Evolutionary conservation across 2,329 filamentous ascomycete genomes (phyloP).

Genomic region (Diaporthe longicolla): DNA sequence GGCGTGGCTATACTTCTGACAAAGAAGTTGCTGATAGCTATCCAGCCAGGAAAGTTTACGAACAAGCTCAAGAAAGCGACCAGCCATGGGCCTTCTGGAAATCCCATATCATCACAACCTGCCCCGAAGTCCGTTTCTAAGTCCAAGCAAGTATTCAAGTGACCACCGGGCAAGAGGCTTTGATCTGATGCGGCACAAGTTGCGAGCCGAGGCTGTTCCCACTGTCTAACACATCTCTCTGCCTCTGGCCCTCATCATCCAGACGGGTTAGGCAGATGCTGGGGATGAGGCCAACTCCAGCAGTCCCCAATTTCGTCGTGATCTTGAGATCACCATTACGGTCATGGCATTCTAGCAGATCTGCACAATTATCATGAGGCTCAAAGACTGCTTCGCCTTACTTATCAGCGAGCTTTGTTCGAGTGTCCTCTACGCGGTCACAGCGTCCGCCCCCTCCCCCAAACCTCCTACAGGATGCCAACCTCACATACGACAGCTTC

Average conservation of each 20-base stretch:
- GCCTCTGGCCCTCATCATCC: background rate
- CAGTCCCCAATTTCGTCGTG: background rate
- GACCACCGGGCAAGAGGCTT: background rate
- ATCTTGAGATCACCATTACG: background rate
- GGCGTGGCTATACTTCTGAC: no score
- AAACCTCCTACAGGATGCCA: no score
- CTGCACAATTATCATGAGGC: background rate
- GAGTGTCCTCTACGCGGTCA: no score
- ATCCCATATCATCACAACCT: background rate
- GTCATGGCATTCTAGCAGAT: background rate
- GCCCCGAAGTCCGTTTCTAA: no score
- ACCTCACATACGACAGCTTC: no score
- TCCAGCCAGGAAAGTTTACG: no score
- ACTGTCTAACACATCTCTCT: background rate
- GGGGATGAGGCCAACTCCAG: background rate
- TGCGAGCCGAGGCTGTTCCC: background rate
- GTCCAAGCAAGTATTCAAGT: background rate
- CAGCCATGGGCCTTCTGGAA: no score
- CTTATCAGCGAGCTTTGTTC: no score
- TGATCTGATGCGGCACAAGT: background rate
- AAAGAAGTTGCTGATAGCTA: no score
- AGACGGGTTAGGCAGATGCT: background rate
- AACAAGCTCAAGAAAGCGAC: no score
- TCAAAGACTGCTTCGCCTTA: background rate
- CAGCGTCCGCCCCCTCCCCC: no score